These are phyloP conservation scores for Pestalotiopsis sp. DNA, from an alignment of 2,329 filamentous ascomycete species.

Conservation along the genomic window DNA sequence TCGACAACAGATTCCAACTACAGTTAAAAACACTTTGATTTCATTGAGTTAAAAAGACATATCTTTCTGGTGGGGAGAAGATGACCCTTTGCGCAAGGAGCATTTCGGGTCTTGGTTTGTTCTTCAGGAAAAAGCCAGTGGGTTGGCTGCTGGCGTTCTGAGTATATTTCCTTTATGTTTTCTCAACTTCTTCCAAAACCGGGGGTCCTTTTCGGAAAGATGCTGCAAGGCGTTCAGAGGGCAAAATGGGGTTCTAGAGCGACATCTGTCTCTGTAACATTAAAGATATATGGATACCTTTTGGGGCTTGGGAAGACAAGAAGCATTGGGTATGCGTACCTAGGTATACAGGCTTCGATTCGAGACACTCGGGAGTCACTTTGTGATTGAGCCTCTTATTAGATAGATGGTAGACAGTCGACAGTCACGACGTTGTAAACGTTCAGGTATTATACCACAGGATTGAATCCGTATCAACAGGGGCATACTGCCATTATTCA, in stretches of 20 bases:
- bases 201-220: neutral
- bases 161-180: neutral
- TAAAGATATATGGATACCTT: slow-evolving; percentile 26
- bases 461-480: neutral
- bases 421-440: neutral
- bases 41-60: slow-evolving; percentile 21
- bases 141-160: neutral
- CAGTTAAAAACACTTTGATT: slow-evolving; percentile 15
- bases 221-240: neutral
- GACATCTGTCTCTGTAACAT: neutral
- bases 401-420: neutral
- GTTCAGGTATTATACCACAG: neutral
- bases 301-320: slow-evolving; percentile 17
- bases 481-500: too few relatives aligned
- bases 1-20: slow-evolving; percentile 14
- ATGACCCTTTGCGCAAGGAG: neutral
- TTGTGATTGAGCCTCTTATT: neutral
- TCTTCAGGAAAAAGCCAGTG: neutral
- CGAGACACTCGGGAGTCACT: neutral
- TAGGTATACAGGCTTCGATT: neutral
- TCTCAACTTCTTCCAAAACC: neutral
- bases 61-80: slow-evolving; percentile 20
- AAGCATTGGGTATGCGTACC: slow-evolving; percentile 10
- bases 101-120: neutral
- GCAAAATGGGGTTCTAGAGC: neutral